Base-by-base conservation (phyloP, 1,284 basidiomycete species). In the Cerioporus squamosus region DNA sequence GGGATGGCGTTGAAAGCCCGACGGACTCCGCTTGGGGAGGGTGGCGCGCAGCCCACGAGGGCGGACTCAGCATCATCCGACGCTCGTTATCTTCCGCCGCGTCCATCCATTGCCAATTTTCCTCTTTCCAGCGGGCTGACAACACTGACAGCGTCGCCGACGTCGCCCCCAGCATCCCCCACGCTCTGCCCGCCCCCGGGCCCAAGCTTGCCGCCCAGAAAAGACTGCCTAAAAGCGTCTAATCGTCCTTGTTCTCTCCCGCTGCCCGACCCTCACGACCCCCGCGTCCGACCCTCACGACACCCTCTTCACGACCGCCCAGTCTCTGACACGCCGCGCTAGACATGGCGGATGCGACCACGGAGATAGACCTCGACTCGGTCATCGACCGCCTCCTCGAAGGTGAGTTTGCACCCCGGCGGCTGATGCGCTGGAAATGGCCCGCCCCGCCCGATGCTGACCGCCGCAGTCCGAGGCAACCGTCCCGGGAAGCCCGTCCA, bases 311-410 rank as follows among this genome's bases (percentile, higher is more conserved):
- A 70, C 68, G 69, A 73, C 65, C 52, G 18, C 31, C 56, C 58
- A 39, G 54, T 9, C 51, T 53, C 62, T 54, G 45, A 48, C 12
- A 64, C 55, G 62, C 61, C 51, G 62, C 61, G 31, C 55, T 68
- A 65, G 67, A 53, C 53, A 86, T 86, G 85, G 82, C 86, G 69
- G 87, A 88, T 70, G 77, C 84, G 62, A 77, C 81, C 65, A 88
- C 88, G 72, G 95, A 97, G 76, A 95, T 97, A 78, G 95, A 97
- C 85, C 86, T 98, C 66, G 95, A 98, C 82, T 96, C 94, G 77
- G 94, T 97, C 82, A 97, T 98, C 74, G 95, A 97, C 88, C 86
- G 95, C 64, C 83, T 97, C 66, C 82, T 97, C 66, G 95, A 97
- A 88, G 95, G 95, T 95, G 81, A 81, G 92, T 79, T 20, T 45